Conservation (phyloP, 73 alveolate species). For the Paramecium caudatum region DNA sequence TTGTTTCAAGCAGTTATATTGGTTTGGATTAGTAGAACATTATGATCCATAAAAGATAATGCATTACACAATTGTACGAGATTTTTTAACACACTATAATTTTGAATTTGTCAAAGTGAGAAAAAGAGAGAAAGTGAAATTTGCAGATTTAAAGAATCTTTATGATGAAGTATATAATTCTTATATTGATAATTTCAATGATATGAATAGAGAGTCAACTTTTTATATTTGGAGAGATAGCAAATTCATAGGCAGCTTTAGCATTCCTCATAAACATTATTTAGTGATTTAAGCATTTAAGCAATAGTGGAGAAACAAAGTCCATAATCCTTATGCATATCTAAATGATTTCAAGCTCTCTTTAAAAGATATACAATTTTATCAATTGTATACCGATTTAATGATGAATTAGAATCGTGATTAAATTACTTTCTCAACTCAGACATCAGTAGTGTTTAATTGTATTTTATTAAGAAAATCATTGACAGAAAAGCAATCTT, state of each 20-base stretch:
- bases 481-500: no score
- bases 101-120: not conserved
- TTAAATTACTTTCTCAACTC: not conserved
- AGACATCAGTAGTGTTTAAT: not conserved
- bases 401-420: not conserved
- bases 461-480: not conserved
- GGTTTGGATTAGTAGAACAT: conserved; percentile 17
- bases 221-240: not conserved
- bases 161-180: not conserved
- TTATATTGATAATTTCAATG: not conserved
- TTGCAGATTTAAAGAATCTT: no score
- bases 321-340: not conserved
- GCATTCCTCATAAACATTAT: not conserved
- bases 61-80: not conserved
- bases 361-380: not conserved
- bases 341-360: not conserved
- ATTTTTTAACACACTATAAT: not conserved
- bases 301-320: not conserved
- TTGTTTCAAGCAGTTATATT: not conserved
- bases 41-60: not conserved
- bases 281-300: not conserved
- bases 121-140: no score
- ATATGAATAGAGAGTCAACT: not conserved
- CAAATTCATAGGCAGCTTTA: not conserved
- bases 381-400: not conserved